Evolutionary conservation across 2,329 filamentous ascomycete species (phyloP).

Genomic region (Stachybotrys chartarum): DNA sequence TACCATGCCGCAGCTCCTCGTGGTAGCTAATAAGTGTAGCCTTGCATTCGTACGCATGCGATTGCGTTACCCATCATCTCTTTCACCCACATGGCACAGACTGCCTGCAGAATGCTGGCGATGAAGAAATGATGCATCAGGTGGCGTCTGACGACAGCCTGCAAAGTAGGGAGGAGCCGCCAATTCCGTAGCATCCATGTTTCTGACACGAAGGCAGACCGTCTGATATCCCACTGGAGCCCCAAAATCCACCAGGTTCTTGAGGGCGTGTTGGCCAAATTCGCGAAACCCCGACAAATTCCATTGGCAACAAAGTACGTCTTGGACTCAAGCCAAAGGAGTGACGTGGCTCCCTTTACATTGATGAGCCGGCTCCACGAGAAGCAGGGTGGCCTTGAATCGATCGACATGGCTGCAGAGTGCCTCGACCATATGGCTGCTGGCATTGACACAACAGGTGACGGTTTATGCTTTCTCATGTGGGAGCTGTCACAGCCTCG

Average conservation of each 20-base stretch:
- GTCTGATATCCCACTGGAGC: slow-evolving; percentile 50
- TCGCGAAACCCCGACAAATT: slow-evolving; percentile 47
- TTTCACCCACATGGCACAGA: slow-evolving; percentile 59
- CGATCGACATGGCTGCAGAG: slow-evolving; percentile 55
- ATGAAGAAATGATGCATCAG: slow-evolving; percentile 61
- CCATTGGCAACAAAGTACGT: slow-evolving; percentile 55
- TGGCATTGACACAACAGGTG: slow-evolving; percentile 65
- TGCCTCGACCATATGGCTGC: slow-evolving; percentile 66
- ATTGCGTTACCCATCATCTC: slow-evolving; percentile 63
- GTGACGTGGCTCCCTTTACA: slow-evolving; percentile 44
- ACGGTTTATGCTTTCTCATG: slow-evolving; percentile 64
- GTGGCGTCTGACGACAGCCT: slow-evolving; percentile 61
- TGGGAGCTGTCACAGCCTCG: slow-evolving; percentile 60
- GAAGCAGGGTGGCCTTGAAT: slow-evolving; percentile 38
- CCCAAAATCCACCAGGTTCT: slow-evolving; percentile 43
- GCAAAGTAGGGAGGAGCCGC: slow-evolving; percentile 41
- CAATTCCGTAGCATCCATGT: too few species aligned
- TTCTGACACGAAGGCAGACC: slow-evolving; percentile 34
- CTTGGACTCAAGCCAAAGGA: slow-evolving; percentile 38
- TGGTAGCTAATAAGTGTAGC: slow-evolving; percentile 15
- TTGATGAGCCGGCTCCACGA: slow-evolving; percentile 52
- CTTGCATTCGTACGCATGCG: slow-evolving; percentile 62
- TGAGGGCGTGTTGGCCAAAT: slow-evolving; percentile 35
- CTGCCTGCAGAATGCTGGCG: slow-evolving; percentile 46
- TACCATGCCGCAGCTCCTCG: background rate